Percentiles rank a stretch among this genome's conserved stretches.
These are phyloP conservation scores for Penicillium samsonianum DNA, from an alignment of 495 filamentous ascomycete genomes.

Conservation along the genomic window DNA sequence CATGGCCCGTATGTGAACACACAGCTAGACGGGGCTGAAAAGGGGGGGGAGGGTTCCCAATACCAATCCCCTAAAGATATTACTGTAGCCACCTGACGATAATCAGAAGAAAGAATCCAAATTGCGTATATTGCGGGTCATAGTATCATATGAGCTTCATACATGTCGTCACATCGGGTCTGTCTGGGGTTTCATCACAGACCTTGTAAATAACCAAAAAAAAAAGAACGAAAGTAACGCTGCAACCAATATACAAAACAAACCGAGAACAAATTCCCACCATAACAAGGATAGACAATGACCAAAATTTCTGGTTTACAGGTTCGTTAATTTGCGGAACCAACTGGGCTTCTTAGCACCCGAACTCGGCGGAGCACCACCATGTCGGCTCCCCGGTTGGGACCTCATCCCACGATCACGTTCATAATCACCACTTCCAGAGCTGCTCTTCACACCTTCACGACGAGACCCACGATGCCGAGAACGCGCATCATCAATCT, in stretches of 20 bases:
- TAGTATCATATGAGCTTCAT: constrained; percentile 2
- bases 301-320: constrained; percentile 21
- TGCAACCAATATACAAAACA: not conserved
- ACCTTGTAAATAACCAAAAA: not conserved
- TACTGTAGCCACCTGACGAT: no score
- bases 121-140: not conserved
- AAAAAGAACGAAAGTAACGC: not conserved
- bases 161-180: constrained; percentile 1
- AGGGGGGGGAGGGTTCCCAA: no score
- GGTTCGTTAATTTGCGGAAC: constrained; percentile 49
- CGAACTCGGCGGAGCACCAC: constrained; percentile 26
- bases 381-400: constrained; percentile 35
- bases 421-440: constrained; percentile 47
- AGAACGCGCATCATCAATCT: constrained; percentile 41
- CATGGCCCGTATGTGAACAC: not conserved
- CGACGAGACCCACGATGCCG: constrained; percentile 36
- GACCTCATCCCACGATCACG: constrained; percentile 42
- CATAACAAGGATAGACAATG: not conserved
- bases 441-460: constrained; percentile 41
- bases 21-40: no score
- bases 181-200: not conserved
- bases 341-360: constrained; percentile 48
- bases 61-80: no score
- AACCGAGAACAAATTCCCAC: not conserved
- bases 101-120: not conserved